Evolutionary conservation across 441 rosid genomes (phyloP), one percentile per base, ranked within the genome.

Genomic region (Hura crepitans): DNA sequence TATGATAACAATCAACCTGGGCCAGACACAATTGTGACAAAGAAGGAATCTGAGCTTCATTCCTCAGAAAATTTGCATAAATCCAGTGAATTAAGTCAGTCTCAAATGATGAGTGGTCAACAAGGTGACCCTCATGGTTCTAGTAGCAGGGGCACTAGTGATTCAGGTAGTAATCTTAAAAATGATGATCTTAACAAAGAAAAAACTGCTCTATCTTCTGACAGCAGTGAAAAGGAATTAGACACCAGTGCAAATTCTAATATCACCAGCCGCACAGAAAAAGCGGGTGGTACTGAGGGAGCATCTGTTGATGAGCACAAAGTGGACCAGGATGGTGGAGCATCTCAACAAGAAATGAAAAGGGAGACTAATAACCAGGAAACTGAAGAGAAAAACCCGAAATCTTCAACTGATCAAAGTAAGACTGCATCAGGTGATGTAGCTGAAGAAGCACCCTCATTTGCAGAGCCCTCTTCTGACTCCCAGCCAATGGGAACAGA

Each of bases 401-500:
- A 80, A 72, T 76, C 86, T 78, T 65, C 81, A 47, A 65, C 77
- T 51, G 90, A 90, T 69, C 87, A 82, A 77, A 75, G 77, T 77
- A 81, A 79, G 78, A 82, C 49, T 60, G 68, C 76, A 69, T 70
- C 88, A 39, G 66, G 76, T n/a, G 72, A 51, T 55, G 47, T 51
- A 57, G 71, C 79, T 58, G 93, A 83, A 42, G 88, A 79, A 66
- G 71, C 76, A 72, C 81, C 68, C 69, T 71, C 81, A 12, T 70
- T 83, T 56, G 59, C 78, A 1, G 82, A 53, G 77, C 72, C 83
- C 61, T 72, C 86, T 79, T 62, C 89, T 68, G 92, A 83, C 71
- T 71, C 81, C 65, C 89, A 82, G 68, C 66, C 82, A 53, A 65
- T 71, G 70, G 94, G 82, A 78, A 86, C 72, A 68, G 91, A 82